Base-by-base conservation (phyloP, 2,329 filamentous ascomycete genomes). In the Teratosphaeria pseudoeucalypti region DNA sequence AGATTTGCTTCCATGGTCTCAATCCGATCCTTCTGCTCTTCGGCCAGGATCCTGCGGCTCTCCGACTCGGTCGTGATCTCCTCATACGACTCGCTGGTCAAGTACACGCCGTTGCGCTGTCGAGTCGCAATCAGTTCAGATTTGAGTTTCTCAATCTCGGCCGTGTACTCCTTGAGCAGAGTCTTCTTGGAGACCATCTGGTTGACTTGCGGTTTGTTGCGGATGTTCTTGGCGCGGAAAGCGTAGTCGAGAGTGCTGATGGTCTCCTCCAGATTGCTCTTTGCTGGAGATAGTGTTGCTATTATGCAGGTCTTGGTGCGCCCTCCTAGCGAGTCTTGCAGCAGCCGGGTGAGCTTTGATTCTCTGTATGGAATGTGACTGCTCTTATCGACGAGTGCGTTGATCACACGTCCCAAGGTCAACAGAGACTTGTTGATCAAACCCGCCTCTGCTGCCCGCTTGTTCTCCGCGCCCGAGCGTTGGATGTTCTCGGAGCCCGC, bases 221-320 rank as follows among this genome's bases (percentile, higher is more conserved):
- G 88, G 68, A 99, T 99, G 67, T 99, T 97, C 79, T 99, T 99
- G 16, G 94, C 94, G 54, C 94, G 85, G 76, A 97, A 97, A 11
- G 94, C 95, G 71, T 99, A 99, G 73, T 99, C 94, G 1, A 99
- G 81, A 0, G 95, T 99, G 0, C 94, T 97, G 61, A 99, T 97
- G 0, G 95, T 99, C 74, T 99, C 94, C 70, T 99, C 94, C 1
- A 99, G 79, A 67, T 97, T 99, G 74, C 87, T 92, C 74, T 94
- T 95, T 7, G 92, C 90, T 1, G 94, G 92, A 2, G 94, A 97
- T 49, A 99, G 83, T 0, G 94, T 99, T 6, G 94, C 94, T 69
- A 99, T 97, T 65, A 99, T 99, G 77, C 94, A 99, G 0, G 94
- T 99, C 72, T 99, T 99, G 1, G 95, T 99, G 57, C 88, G 85